A percentile compares a stretch with the other conserved stretches of the same genome.
These are phyloP conservation scores for Viridothelium virens DNA, from an alignment of 495 filamentous ascomycete genomes.

Conservation along the genomic window DNA sequence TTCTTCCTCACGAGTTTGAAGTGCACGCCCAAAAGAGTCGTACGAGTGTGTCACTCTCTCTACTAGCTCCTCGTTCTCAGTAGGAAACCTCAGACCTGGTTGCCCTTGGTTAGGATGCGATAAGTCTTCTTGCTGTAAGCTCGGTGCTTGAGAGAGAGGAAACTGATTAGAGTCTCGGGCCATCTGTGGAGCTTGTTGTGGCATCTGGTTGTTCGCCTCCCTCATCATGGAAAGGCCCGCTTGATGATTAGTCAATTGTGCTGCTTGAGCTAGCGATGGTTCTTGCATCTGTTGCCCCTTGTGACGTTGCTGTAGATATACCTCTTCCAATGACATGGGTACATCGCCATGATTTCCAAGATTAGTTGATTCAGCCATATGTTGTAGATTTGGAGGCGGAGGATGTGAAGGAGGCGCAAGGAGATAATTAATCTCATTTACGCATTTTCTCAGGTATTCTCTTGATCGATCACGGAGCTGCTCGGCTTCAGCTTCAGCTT, in stretches of 20 bases:
- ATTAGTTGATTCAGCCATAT: conserved; percentile 21
- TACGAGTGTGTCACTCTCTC: conserved; percentile 50
- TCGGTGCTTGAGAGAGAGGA: not conserved
- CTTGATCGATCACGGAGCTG: conserved; percentile 36
- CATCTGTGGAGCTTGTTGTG: conserved; percentile 28
- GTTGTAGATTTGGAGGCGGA: conserved; percentile 34
- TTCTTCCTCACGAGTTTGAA: conserved; percentile 39
- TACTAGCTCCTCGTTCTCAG: conserved; percentile 45
- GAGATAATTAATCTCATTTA: conserved; percentile 42
- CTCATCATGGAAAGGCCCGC: conserved; percentile 14
- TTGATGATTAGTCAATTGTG: conserved; percentile 50
- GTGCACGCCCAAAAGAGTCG: conserved; percentile 48
- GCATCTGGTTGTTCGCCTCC: not conserved
- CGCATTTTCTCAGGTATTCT: conserved; percentile 37
- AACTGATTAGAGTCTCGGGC: conserved; percentile 20
- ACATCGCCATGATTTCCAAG: conserved; percentile 29
- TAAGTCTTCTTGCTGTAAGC: not conserved
- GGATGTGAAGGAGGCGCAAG: conserved; percentile 41
- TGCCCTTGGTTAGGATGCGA: not conserved
- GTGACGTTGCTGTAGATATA: conserved; percentile 37
- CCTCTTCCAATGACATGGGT: conserved; percentile 34
- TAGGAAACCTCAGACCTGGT: not conserved
- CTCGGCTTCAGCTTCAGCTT: conserved; percentile 33
- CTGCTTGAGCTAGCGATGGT: conserved; percentile 28
- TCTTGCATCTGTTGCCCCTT: conserved; percentile 31